Evolutionary conservation across 345 rosid species (phyloP).

Genomic region (Adansonia digitata): DNA sequence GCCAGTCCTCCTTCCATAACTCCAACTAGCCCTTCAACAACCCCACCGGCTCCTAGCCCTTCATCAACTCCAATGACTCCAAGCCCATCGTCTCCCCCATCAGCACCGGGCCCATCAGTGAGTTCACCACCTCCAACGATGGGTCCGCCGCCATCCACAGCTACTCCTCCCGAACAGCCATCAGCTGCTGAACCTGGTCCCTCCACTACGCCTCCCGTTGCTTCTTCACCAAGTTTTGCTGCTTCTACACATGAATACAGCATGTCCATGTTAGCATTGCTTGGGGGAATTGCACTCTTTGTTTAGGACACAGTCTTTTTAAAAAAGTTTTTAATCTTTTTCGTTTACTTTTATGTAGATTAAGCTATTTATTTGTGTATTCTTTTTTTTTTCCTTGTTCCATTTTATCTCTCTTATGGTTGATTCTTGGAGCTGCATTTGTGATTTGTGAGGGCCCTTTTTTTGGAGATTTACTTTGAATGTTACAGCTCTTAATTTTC

Average conservation of each 20-base stretch:
- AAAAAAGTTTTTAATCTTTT: not conserved
- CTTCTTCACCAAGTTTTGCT: constrained; percentile 17
- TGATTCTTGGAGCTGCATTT: constrained; percentile 32
- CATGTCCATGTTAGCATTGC: constrained; percentile 23
- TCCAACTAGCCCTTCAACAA: not conserved
- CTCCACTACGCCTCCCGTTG: not conserved
- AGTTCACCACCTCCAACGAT: not conserved
- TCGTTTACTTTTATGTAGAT: constrained; percentile 17
- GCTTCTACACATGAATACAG: constrained; percentile 25
- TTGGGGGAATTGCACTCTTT: constrained; percentile 37
- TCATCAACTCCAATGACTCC: not conserved
- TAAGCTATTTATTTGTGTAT: constrained; percentile 35
- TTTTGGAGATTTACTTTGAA: constrained; percentile 17
- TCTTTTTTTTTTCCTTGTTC: constrained; percentile 20
- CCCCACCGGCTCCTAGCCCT: not conserved
- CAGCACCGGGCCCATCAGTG: not conserved
- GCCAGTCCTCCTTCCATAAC: constrained; percentile 9
- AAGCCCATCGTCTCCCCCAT: not conserved
- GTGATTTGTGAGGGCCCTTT: constrained; percentile 18
- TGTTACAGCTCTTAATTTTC: constrained; percentile 25
- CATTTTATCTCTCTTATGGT: not conserved
- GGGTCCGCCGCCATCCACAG: not conserved
- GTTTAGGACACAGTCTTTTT: constrained; percentile 13
- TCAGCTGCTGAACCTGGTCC: not conserved
- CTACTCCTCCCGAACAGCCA: not conserved